Conservation (phyloP, 2,329 filamentous ascomycete genomes). For the Cladosporium sp. region DNA sequence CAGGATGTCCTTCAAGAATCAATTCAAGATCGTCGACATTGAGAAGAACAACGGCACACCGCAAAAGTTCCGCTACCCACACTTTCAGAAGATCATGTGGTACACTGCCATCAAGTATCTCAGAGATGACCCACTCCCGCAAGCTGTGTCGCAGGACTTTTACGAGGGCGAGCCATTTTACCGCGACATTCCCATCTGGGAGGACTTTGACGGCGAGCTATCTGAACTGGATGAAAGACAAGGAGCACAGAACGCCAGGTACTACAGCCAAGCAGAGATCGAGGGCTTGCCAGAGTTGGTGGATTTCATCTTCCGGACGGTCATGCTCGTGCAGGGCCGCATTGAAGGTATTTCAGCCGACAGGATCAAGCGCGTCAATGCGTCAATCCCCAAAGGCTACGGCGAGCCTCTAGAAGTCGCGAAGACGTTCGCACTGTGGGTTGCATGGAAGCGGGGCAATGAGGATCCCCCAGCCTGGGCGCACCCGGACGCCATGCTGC, state of each 20-base stretch:
- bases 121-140: slow-evolving; percentile 64
- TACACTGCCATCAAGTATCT: slow-evolving; percentile 66
- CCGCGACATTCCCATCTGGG: slow-evolving; percentile 59
- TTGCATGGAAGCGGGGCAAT: slow-evolving; percentile 68
- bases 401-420: slow-evolving; percentile 63
- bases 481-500: slow-evolving; percentile 57
- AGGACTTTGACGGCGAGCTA: slow-evolving; percentile 57
- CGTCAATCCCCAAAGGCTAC: slow-evolving; percentile 64
- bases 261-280: slow-evolving; percentile 64
- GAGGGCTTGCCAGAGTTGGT: slow-evolving; percentile 61
- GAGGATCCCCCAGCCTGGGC: slow-evolving; percentile 65
- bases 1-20: slow-evolving; percentile 65
- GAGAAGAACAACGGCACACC: slow-evolving; percentile 69
- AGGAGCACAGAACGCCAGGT: slow-evolving; percentile 58
- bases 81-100: slow-evolving; percentile 72
- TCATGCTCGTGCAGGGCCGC: slow-evolving; percentile 62
- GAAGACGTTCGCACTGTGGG: slow-evolving; percentile 64
- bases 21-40: slow-evolving; percentile 66
- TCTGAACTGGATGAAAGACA: slow-evolving; percentile 51
- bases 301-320: slow-evolving; percentile 64
- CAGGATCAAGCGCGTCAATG: slow-evolving; percentile 60
- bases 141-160: slow-evolving; percentile 57
- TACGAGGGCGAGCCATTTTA: slow-evolving; percentile 58
- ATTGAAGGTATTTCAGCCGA: slow-evolving; percentile 63
- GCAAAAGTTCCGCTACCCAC: slow-evolving; percentile 66